Conservation (phyloP, 2,329 filamentous ascomycete species). For the Neopestalotiopsis clavispora region DNA sequence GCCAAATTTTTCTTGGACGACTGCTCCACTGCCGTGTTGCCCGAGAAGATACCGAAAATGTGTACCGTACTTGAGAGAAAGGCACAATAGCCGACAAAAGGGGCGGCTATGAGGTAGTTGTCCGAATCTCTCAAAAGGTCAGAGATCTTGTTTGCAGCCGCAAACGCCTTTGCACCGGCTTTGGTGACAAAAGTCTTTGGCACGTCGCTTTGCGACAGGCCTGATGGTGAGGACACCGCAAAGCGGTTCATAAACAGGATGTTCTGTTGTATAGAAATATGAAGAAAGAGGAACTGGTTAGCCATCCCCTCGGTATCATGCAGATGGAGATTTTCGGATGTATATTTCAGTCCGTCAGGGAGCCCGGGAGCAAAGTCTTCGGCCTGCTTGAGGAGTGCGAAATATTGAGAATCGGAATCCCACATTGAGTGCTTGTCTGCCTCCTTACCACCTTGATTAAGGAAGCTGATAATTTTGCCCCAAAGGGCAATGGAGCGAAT, state of each 20-base stretch:
- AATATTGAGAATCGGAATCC: slow-evolving; percentile 79
- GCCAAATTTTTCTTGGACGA: slow-evolving; percentile 83
- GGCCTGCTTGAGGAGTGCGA: slow-evolving; percentile 70
- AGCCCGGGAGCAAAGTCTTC: slow-evolving; percentile 72
- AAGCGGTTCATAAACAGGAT: slow-evolving; percentile 90
- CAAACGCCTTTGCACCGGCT: slow-evolving; percentile 76
- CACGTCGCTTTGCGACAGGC: slow-evolving; percentile 69
- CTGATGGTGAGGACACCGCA: slow-evolving; percentile 73
- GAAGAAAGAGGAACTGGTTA: slow-evolving; percentile 91
- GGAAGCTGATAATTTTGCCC: slow-evolving; percentile 87
- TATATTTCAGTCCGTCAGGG: slow-evolving; percentile 76
- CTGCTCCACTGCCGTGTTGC: slow-evolving; percentile 75
- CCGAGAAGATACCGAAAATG: slow-evolving; percentile 88
- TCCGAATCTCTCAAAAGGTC: slow-evolving; percentile 81
- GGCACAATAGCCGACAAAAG: slow-evolving; percentile 93
- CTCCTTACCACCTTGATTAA: slow-evolving; percentile 88
- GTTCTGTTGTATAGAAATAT: slow-evolving; percentile 89
- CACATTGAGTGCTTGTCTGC: slow-evolving; percentile 79
- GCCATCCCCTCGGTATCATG: slow-evolving; percentile 85
- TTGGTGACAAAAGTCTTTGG: slow-evolving; percentile 79
- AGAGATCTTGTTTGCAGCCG: slow-evolving; percentile 86
- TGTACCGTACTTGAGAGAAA: slow-evolving; percentile 96
- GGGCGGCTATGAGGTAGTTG: slow-evolving; percentile 81
- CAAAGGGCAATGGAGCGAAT: slow-evolving; percentile 85
- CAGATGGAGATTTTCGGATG: slow-evolving; percentile 78